Evolutionary conservation across 2,329 filamentous ascomycete species (phyloP).

Genomic region (Hymenoscyphus repandus): DNA sequence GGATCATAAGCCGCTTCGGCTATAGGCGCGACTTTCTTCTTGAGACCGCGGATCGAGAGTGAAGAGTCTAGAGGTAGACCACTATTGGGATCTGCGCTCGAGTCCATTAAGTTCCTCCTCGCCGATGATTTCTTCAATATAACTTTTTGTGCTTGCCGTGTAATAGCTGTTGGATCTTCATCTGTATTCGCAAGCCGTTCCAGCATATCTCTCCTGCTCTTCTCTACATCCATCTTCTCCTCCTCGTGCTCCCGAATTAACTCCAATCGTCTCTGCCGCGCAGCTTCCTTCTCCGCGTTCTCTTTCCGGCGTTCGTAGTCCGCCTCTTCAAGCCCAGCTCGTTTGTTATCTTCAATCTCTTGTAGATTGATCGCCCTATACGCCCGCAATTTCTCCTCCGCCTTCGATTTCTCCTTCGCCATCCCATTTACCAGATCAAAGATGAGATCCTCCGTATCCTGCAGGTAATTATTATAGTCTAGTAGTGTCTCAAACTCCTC

Average conservation of each 20-base stretch:
- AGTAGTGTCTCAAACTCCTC: constrained; percentile 84
- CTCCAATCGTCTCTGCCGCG: constrained; percentile 55
- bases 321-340: constrained; percentile 49
- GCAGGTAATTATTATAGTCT: constrained; percentile 90
- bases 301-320: constrained; percentile 49
- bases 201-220: constrained; percentile 64
- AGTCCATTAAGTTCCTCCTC: constrained; percentile 41
- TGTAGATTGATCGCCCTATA: constrained; percentile 71
- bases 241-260: constrained; percentile 65
- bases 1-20: constrained; percentile 80
- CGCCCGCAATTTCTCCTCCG: constrained; percentile 47
- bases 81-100: constrained; percentile 18
- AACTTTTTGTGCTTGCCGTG: constrained; percentile 51
- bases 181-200: constrained; percentile 59
- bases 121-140: constrained; percentile 66
- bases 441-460: constrained; percentile 84
- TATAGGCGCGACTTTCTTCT: constrained; percentile 54
- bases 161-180: constrained; percentile 53
- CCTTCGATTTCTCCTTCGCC: constrained; percentile 48
- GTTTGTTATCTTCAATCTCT: constrained; percentile 58
- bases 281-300: constrained; percentile 61
- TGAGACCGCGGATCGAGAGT: constrained; percentile 74
- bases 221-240: constrained; percentile 58
- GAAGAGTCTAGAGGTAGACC: constrained; percentile 23
- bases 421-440: constrained; percentile 76